Evolutionary conservation across 2,329 filamentous ascomycete species (phyloP), one percentile per base, ranked within the genome.

Genomic region (Coniosporium tulheliwenetii): DNA sequence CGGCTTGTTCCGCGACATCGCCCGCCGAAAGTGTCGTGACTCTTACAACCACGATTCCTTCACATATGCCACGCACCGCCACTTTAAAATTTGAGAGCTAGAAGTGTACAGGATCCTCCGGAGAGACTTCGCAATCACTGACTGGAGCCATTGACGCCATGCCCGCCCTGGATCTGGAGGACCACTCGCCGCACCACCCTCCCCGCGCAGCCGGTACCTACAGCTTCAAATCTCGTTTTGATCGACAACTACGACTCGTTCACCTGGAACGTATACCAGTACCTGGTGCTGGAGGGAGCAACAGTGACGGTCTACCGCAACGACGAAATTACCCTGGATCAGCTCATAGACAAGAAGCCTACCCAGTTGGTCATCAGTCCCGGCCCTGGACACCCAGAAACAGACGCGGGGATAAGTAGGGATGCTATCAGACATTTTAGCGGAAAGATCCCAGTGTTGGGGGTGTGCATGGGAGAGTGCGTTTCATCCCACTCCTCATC

Each of bases 191-290:
- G 53, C 79, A 81, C 57, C 79, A 94, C 61, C 83, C 85, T 44
- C 47, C 79, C 81, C 40, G 79, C 79, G 29, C 68, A 78, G 40
- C 77, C 79, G 31, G 69, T 95, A 40, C 60, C 80, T 16, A 86
- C 79, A 39, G 91, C 91, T 19, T 83, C 81, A 43, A 96, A 96
- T 62, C 73, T 98, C 43, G 75, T 98, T 47, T 72, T 98, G 47
- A 95, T 98, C 54, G 91, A 98, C 70, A 98, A 98, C 64, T 98
- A 96, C 63, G 91, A 98, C 63, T 96, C 91, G 3, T 98, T 98
- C 61, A 95, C 89, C 44, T 98, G 87, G 85, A 98, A 98, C 57
- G 85, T 98, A 44, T 98, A 96, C 61, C 93, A 98, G 62, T 98
- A 98, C 55, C 77, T 98, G 1, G 81, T 89, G 5, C 77, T 98